A percentile compares a stretch with the other conserved stretches of the same genome.
Evolutionary conservation across 2,329 filamentous ascomycete genomes (phyloP).

Genomic region (Aspergillus neoniger): DNA sequence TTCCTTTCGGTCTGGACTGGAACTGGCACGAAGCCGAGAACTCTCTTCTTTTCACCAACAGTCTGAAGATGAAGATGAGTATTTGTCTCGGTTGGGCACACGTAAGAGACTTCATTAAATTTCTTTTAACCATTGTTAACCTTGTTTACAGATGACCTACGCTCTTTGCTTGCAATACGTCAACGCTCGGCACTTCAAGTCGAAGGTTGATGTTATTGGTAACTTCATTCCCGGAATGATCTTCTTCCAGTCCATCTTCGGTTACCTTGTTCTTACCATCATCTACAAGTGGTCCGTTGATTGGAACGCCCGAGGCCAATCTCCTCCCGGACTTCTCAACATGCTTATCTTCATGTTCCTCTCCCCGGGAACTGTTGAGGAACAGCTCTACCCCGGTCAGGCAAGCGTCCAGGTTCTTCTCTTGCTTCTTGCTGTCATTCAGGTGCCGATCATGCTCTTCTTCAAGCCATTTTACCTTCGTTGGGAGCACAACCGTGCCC

Average conservation of each 20-base stretch:
- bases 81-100: slow-evolving; percentile 96
- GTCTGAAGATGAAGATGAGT: slow-evolving; percentile 99
- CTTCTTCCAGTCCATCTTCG: slow-evolving; percentile 99
- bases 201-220: slow-evolving; percentile 91
- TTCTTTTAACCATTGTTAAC: background rate
- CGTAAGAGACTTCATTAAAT: slow-evolving; percentile 39
- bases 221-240: slow-evolving; percentile 99
- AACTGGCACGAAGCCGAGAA: slow-evolving; percentile 97
- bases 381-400: slow-evolving; percentile 78
- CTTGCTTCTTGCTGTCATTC: slow-evolving; percentile 76
- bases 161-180: slow-evolving; percentile 89
- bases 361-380: slow-evolving; percentile 69
- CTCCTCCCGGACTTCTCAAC: slow-evolving; percentile 87
- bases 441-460: slow-evolving; percentile 89
- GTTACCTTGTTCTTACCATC: slow-evolving; percentile 90
- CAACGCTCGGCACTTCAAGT: slow-evolving; percentile 94
- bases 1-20: slow-evolving; percentile 94
- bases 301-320: slow-evolving; percentile 68
- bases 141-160: slow-evolving; percentile 75
- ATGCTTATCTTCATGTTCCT: slow-evolving; percentile 99
- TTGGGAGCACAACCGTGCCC: slow-evolving; percentile 87
- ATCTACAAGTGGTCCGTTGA: slow-evolving; percentile 96
- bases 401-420: slow-evolving; percentile 72
- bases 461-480: slow-evolving; percentile 95
- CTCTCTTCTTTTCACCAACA: slow-evolving; percentile 92